phyloP scores from a whole-genome alignment of 73 alveolate species.

The Durusdinium trenchii region DNA sequence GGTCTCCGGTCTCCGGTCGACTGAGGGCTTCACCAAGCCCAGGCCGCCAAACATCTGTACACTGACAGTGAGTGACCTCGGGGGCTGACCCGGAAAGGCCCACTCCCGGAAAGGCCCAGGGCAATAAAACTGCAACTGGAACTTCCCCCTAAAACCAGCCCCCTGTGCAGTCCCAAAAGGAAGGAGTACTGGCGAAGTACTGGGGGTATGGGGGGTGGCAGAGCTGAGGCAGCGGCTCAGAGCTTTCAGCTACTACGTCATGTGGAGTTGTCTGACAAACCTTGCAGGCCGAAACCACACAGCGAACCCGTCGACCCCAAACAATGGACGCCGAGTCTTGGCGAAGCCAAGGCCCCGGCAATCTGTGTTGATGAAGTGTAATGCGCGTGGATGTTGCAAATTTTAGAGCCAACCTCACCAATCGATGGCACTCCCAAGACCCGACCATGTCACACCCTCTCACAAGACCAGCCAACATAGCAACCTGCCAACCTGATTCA shows the following conservation, averaged over 20 bases:
- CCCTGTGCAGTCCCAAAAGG: too few species aligned
- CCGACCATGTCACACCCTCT: neutral
- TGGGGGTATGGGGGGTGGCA: too few species aligned
- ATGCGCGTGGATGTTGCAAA: conserved; percentile 62
- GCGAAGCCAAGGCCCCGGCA: neutral
- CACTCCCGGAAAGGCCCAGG: too few species aligned
- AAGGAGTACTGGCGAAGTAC: too few species aligned
- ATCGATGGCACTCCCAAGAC: too few species aligned
- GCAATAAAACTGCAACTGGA: neutral
- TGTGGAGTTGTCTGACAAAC: conserved; percentile 73
- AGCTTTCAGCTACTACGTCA: conserved; percentile 53
- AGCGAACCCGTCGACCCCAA: neutral
- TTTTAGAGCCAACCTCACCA: conserved; percentile 54
- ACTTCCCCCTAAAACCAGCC: neutral
- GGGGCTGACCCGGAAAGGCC: too few species aligned
- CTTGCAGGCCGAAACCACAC: neutral
- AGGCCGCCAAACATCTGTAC: conserved; percentile 80
- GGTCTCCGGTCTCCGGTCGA: too few species aligned
- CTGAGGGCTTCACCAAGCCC: conserved; percentile 29
- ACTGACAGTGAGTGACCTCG: conserved; percentile 82
- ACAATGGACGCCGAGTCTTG: too few species aligned
- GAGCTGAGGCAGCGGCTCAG: conserved; percentile 60
- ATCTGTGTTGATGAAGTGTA: conserved; percentile 60
- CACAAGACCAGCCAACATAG: neutral
- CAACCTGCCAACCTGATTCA: neutral